Evolutionary conservation across 1,284 basidiomycete genomes (phyloP).

Genomic region (Termitomyces sp.): DNA sequence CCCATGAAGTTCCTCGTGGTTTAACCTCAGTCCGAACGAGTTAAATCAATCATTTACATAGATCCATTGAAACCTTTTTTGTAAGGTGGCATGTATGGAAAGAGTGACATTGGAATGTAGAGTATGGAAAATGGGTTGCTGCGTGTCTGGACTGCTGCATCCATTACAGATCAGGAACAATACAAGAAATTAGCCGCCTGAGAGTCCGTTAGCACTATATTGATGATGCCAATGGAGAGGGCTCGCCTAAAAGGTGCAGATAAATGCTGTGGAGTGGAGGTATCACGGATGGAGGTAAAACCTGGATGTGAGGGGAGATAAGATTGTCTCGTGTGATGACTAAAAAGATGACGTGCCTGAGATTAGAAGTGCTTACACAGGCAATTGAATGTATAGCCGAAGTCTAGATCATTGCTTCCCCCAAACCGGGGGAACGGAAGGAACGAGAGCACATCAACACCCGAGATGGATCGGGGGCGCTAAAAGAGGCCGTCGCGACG

Average conservation of each 20-base stretch:
- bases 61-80: no score
- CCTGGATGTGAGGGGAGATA: conserved; percentile 10
- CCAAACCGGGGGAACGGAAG: conserved; percentile 13
- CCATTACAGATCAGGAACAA: background rate
- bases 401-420: conserved; percentile 28
- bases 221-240: no score
- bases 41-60: background rate
- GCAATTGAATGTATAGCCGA: conserved; percentile 22
- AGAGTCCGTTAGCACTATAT: no score
- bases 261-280: no score
- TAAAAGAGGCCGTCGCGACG: conserved; percentile 13
- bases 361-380: conserved; percentile 10
- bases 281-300: no score
- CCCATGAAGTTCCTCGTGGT: background rate
- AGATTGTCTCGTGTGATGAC: conserved; percentile 21
- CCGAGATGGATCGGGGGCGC: conserved; percentile 32
- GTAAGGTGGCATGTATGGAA: no score
- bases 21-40: conserved; percentile 1
- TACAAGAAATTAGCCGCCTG: background rate
- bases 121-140: no score
- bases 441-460: conserved; percentile 17
- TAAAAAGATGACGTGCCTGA: conserved; percentile 29
- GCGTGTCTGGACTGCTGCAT: no score
- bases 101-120: no score
- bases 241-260: no score